Evolutionary conservation across 306 rosid species (phyloP), one percentile per base, ranked within the genome.

Genomic region (Albizia julibrissin): DNA sequence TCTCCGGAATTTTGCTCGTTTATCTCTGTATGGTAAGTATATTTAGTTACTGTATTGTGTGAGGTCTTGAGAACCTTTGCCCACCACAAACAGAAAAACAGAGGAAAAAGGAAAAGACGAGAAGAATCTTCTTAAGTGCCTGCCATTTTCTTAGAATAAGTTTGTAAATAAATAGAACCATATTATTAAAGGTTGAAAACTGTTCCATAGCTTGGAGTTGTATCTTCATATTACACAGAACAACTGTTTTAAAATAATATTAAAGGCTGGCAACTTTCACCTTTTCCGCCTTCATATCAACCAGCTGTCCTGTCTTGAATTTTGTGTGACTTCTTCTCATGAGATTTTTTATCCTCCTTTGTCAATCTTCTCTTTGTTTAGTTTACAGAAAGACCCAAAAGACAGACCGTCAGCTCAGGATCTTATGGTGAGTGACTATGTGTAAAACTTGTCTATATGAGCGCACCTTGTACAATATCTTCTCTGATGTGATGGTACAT

Each of bases 1-100:
- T 92, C 99, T 80, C 78, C 85, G 0, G 89, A 93, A 61, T 95
- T 95, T 89, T 92, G 97, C 88, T 90, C 97, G 16, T 93, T 95
- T 85, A 85, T 95, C 74, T 87, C 98, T 79, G 96, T 92, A 71
- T 95, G 99, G 98, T 95, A 87, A 89, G 83, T 59, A 84, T 80
- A 81, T 82, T 71, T 2, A 62, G 56, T 80, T 34, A 47, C 69
- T 64, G 72, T 74, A 61, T 73, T 82, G 12, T 19, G 44, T 31
- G 3, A 2, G 31, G 44, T 78, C 78, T 73, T 34, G 42, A 77
- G 33, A 67, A 81, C 69, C 72, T 67, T 72, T 67, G 15, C 44
- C 49, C 64, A 50, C 34, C 69, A 65, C 54, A 77, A 77, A 62
- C 50, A 9, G 33, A 58, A n/a, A 24, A 76, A 58, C 56, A 39